Evolutionary conservation across 176 grass and related monocot species (phyloP).

Genomic region (Oryza nivara): DNA sequence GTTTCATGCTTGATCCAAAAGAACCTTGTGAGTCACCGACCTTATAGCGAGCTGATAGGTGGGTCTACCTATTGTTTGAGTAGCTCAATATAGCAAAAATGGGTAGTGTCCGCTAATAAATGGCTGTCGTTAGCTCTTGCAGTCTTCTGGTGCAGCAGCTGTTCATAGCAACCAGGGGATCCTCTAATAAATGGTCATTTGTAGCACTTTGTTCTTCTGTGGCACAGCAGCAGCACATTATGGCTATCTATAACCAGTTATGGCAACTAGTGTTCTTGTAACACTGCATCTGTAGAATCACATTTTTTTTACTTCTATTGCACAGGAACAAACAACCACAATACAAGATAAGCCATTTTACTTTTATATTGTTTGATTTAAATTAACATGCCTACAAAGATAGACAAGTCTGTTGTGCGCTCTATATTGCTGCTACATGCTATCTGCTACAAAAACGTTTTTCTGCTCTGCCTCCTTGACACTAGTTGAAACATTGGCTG

Average conservation of each 20-base stretch:
- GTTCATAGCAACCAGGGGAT: background rate
- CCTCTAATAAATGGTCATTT: background rate
- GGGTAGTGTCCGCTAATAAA: background rate
- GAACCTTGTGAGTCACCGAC: background rate
- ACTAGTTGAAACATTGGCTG: background rate
- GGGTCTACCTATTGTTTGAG: background rate
- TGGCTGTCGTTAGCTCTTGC: background rate
- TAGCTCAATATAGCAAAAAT: background rate
- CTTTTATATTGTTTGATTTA: background rate
- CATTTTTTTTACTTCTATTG: background rate
- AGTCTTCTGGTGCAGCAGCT: background rate
- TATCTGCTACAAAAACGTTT: background rate
- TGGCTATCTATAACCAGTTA: background rate
- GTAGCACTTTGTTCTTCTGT: background rate
- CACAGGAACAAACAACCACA: background rate
- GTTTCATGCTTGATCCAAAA: background rate
- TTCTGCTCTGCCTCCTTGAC: background rate
- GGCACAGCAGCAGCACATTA: background rate
- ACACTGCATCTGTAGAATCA: background rate
- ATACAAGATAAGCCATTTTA: background rate
- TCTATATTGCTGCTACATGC: background rate
- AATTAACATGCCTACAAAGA: background rate
- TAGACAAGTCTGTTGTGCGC: background rate
- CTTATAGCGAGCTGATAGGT: conserved; percentile 1
- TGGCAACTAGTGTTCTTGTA: background rate